A percentile compares a stretch with the other conserved stretches of the same genome.
These are phyloP conservation scores for Fagus crenata DNA, from an alignment of 306 rosid species.

Conservation along the genomic window DNA sequence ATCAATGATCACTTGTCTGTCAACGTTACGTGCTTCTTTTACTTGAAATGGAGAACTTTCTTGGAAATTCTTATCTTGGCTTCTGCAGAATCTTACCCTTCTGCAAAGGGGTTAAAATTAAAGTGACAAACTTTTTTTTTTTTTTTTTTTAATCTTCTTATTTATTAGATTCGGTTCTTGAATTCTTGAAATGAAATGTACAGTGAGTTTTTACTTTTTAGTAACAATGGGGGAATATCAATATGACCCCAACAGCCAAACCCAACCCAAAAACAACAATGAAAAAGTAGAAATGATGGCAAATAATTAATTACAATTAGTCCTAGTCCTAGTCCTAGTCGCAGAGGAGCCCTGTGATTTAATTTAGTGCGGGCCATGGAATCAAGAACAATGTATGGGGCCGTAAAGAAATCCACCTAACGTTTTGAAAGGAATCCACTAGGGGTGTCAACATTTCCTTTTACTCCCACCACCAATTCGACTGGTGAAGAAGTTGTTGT, in stretches of 20 bases:
- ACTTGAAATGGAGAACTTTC: no score
- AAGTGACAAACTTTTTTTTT: background rate
- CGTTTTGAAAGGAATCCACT: background rate
- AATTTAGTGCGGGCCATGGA: slow-evolving; percentile 12
- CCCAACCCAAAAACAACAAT: no score
- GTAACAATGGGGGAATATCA: no score
- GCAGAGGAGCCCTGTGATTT: background rate
- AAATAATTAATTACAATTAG: background rate
- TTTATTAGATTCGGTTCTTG: background rate
- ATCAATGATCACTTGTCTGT: no score
- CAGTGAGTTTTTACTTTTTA: no score
- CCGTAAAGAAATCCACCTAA: background rate
- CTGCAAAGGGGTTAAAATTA: no score
- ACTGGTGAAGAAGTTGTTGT: background rate
- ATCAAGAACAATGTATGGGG: background rate
- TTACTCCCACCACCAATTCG: background rate
- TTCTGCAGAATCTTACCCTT: no score
- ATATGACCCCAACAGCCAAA: no score
- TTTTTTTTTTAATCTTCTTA: background rate
- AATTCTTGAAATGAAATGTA: background rate
- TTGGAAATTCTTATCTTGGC: no score
- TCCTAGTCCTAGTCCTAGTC: no score
- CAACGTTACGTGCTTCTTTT: no score
- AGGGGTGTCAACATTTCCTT: background rate
- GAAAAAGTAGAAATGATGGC: background rate